Base-by-base conservation (phyloP, 176 grass and related monocot species). In the Oryza punctata region DNA sequence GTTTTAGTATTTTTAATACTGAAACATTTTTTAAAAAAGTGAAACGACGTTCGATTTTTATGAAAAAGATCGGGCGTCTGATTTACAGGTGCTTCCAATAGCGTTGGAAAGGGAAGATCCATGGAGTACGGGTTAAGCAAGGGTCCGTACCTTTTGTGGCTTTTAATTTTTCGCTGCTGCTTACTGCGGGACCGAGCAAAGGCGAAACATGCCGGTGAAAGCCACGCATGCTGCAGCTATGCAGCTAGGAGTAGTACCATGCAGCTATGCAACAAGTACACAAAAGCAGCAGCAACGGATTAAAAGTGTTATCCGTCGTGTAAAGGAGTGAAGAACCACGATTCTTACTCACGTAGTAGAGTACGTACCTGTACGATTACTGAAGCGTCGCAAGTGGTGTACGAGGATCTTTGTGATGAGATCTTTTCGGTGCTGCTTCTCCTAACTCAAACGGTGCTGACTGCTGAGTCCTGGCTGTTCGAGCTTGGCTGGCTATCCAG, bases 121-220 rank as follows among this genome's bases (percentile, higher is more conserved):
- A 76, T 86, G 79, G 84, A 86, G 88, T 86, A 65, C 47, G 37
- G 2, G 72, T 32, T 28, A 90, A 82, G 79, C 79, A 90, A 90
- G 33, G 72, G 43, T 1, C 12, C 24, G 47, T 19, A 1, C 9
- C 75, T 57, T 80, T 12, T 73, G 30, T 21, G 5, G 27, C 15
- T 26, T 46, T 60, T 41, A 41, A 38, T 43, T 78, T 83, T 5
- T 57, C n/a, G 6, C 52, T 57, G 52, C 52, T 54, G 6, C 10
- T 65, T 77, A 8, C 43, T 0, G 28, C 26, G 29, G 72, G 47
- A 6, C 3, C 16, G 6, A 6, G 18, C 41, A 25, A 52, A 69
- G 27, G 29, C 14, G n/a, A 50, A 12, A 19, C 76, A 33, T 79
- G 33, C 43, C 65, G 23, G 72, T 54, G 57, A 67, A 76, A 46